Base-by-base conservation (phyloP, 2,329 filamentous ascomycete species). In the Fusarium nematophilum region DNA sequence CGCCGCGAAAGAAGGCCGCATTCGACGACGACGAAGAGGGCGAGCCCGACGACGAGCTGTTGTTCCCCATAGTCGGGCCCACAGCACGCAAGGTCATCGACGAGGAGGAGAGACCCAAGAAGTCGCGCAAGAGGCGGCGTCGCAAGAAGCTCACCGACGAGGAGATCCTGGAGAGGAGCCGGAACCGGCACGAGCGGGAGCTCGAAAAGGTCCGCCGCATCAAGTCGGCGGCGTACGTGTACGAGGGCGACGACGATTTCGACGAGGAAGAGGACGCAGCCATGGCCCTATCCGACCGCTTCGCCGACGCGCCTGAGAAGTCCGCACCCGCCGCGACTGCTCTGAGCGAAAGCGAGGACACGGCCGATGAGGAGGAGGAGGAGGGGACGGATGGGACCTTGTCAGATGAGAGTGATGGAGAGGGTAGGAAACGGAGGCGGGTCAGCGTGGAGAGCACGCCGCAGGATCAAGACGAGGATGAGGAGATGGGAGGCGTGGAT, bases 161-260 rank as follows among this genome's bases (percentile, higher is more conserved):
- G 21, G 86, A 88, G 36, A 83, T 91, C 5, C 85, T 88, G 26
- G 86, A 86, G 62, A 84, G 84, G 51, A 86, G 87, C 10, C 81
- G 83, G 10, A 84, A 81, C 49, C 82, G 89, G 30, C 83, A 86
- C 48, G 81, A 88, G 46, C 89, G 86, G 64, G 88, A 96, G 64
- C 78, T 85, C n/a, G 92, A 93, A 69, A 93, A 93, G 75, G 83
- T 87, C 42, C 81, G 81, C 26, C 90, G 90, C 71, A 90, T 95
- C 77, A 98, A 97, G 80, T 96, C 91, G 68, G 88, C 89, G 18
- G 76, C 94, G 31, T 94, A 88, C 68, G 90, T 99, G 44, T 86
- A 90, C 53, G 88, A 89, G 30, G 92, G 90, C 64, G 95, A 98
- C 71, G 95, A 98, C 47, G 93, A 97, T 65, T 89, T 85, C n/a